phyloP scores from a whole-genome alignment of 345 rosid genomes.

The Orychophragmus violaceus region DNA sequence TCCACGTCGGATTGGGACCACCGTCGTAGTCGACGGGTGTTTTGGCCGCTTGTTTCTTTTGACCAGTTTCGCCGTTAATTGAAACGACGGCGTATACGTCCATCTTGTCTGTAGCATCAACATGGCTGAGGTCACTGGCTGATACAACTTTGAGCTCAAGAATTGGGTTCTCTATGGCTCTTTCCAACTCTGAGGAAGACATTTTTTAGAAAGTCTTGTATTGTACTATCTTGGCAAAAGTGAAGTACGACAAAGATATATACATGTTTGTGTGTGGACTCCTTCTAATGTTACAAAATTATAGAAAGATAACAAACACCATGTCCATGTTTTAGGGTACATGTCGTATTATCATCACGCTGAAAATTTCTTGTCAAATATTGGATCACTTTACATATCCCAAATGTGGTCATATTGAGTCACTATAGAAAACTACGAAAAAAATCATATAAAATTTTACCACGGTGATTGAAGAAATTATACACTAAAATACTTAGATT shows the following conservation, averaged over 20 bases:
- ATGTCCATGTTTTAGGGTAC: neutral
- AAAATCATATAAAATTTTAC: no score
- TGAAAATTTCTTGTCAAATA: neutral
- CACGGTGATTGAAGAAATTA: no score
- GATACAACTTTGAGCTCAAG: constrained; percentile 57
- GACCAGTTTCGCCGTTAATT: constrained; percentile 33
- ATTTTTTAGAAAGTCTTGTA: neutral
- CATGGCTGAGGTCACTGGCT: constrained; percentile 46
- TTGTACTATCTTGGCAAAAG: neutral
- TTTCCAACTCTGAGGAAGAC: constrained; percentile 3
- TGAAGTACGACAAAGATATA: neutral
- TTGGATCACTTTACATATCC: no score
- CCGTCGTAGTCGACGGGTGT: constrained; percentile 45
- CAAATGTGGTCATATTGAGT: no score
- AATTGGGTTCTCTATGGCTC: constrained; percentile 38
- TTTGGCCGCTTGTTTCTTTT: constrained; percentile 37
- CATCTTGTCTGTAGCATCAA: constrained; percentile 47
- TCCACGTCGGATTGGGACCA: constrained; percentile 65
- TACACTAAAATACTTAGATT: no score
- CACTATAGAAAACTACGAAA: no score
- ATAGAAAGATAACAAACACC: neutral
- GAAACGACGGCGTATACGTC: constrained; percentile 59
- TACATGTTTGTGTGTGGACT: neutral
- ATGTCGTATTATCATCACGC: neutral
- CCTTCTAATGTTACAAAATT: neutral